Evolutionary conservation across 306 rosid species (phyloP), one percentile per base, ranked within the genome.

Genomic region (Cucurbita moschata): DNA sequence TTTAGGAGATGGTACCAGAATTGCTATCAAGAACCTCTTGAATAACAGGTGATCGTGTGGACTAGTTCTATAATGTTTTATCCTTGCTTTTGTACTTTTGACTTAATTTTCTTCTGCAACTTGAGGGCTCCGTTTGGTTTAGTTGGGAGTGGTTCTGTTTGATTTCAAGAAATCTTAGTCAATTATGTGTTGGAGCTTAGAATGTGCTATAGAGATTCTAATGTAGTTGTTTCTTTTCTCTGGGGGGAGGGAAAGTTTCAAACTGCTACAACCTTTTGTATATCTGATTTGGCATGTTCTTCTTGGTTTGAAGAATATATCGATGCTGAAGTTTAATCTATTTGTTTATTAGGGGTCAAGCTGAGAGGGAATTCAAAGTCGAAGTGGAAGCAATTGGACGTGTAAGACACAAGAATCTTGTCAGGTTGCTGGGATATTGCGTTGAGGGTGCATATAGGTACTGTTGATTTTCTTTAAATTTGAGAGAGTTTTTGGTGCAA

Each of bases 401-500:
- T 7, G 99, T 95, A 71, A 85, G 97, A 69, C 99, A 95, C 83
- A 95, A 95, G 86, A 95, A 91, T 88, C 97, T 95, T 58, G 97
- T 95, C 66, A 86, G 99, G 76, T 75, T 95, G 86, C 97, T 91
- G 71, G 99, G 99, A 62, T 95, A 95, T 79, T 95, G 99, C 81
- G 99, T 89, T 79, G 99, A 91, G 83, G 99, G 99, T 73, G 99
- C 96, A 66, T 91, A 95, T 82, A 91, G 99, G 99, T 94, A 79
- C 55, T 73, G 15, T 21, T 64, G 18, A 18, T 64, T 73, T 26
- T 26, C 63, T 57, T 51, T 50, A 30, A 62, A 15, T 67, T 76
- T 57, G 59, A 74, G 55, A 58, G 52, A 82, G 40, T 21, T 71
- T 11, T 63, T 8, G 53, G 50, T 74, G 21, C 21, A 13, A 57